A percentile compares a stretch with the other conserved stretches of the same genome.
Conservation (phyloP, 2,329 filamentous ascomycete genomes). For the Phaeosphaeria sp. region DNA sequence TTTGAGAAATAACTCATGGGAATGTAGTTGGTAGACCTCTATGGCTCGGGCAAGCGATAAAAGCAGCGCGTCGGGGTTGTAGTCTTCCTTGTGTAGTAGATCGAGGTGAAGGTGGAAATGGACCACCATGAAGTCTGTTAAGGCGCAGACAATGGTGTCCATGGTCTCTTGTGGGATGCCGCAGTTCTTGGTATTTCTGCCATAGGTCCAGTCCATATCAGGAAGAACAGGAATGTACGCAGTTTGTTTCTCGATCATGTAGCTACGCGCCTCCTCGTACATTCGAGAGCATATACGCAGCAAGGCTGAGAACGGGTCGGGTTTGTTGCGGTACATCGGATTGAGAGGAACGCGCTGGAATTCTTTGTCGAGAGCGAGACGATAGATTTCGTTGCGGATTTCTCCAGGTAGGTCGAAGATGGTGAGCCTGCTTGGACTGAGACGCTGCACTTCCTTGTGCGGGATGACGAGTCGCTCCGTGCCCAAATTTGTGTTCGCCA, state of each 20-base stretch:
- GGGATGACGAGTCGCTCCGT: neutral
- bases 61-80: neutral
- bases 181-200: neutral
- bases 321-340: conserved; percentile 2
- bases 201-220: conserved; percentile 4
- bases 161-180: conserved; percentile 1
- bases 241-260: conserved; percentile 1
- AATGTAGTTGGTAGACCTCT: neutral
- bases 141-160: conserved; percentile 5
- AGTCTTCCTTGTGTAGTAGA: neutral
- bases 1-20: neutral
- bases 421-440: neutral
- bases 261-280: too few species aligned
- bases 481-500: too few species aligned
- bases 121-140: conserved; percentile 3
- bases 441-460: neutral
- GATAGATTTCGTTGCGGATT: conserved; percentile 5
- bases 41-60: conserved; percentile 1
- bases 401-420: conserved; percentile 8
- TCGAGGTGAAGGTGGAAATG: conserved; percentile 10
- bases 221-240: conserved; percentile 6
- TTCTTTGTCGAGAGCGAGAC: neutral
- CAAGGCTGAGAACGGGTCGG: neutral
- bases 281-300: too few species aligned
- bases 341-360: conserved; percentile 4